These are phyloP conservation scores for Panaeolus papilionaceus DNA, from an alignment of 768 basidiomycete genomes.

Conservation along the genomic window DNA sequence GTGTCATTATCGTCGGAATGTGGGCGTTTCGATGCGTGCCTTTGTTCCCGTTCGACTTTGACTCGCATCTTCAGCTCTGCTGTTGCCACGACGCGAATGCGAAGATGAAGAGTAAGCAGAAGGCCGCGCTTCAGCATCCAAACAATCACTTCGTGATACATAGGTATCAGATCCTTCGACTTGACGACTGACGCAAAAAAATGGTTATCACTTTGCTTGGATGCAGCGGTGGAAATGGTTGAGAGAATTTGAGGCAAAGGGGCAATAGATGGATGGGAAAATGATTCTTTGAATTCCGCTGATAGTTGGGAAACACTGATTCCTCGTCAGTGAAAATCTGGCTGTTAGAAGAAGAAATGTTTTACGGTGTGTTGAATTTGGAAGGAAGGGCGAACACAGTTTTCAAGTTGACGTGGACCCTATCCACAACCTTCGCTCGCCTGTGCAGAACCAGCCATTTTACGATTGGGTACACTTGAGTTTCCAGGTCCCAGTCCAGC, in stretches of 20 bases:
- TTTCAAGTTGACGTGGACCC: slow-evolving; percentile 78
- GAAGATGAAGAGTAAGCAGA: slow-evolving; percentile 83
- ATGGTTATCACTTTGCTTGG: slow-evolving; percentile 69
- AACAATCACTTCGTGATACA: slow-evolving; percentile 83
- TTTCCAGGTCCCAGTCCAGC: slow-evolving; percentile 83
- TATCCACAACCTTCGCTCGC: slow-evolving; percentile 88
- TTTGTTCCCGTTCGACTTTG: slow-evolving; percentile 48
- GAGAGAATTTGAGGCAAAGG: slow-evolving; percentile 78
- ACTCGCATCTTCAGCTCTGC: slow-evolving; percentile 76
- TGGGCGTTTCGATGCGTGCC: slow-evolving; percentile 17
- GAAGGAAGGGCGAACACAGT: slow-evolving; percentile 82
- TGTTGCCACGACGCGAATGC: slow-evolving; percentile 84
- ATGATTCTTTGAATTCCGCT: slow-evolving; percentile 64
- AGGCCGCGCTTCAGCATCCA: slow-evolving; percentile 94
- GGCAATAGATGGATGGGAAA: slow-evolving; percentile 65
- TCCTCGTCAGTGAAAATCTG: neutral
- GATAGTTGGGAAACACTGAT: slow-evolving; percentile 40
- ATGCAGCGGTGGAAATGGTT: slow-evolving; percentile 71
- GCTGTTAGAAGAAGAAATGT: slow-evolving; percentile 28
- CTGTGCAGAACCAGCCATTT: slow-evolving; percentile 92
- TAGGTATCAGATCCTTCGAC: slow-evolving; percentile 65
- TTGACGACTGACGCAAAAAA: slow-evolving; percentile 84
- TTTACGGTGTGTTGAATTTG: slow-evolving; percentile 66
- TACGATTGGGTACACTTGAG: slow-evolving; percentile 89
- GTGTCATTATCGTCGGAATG: neutral